Base-by-base conservation (phyloP, 305 asterid genomes). In the Caryopteris hybrid region DNA sequence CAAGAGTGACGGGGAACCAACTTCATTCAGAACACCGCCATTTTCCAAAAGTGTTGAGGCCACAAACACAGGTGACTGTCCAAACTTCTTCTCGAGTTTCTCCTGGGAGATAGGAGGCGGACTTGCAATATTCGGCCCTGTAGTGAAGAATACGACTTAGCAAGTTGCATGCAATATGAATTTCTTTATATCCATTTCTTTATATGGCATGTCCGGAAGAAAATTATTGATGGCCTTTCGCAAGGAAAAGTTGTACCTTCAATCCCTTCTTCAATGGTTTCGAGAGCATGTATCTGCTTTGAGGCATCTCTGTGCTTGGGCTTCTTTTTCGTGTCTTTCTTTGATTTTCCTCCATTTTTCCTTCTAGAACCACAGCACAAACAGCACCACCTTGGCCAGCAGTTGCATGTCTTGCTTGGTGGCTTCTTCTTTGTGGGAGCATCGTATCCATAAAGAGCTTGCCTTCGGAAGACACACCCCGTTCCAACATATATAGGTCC, bases 401-500 rank as follows among this genome's bases (percentile, higher is more conserved):
- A 91, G 73, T 91, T 88, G 69, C 97, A 91, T 2, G 95, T 79
- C 81, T 84, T 91, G 81, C 95, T 89, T 3, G 92, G 92, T 7
- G 52, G 64, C 79, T 83, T 91, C 77, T 84, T 83, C 78, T 82
- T 84, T 8, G 72, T 48, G 7, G 98, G 98, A 41, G 96, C 95
- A 73, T 85, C 93, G 41, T 20, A 77, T 70, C 96, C 97, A 59
- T 91, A 88, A 22, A 91, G 86, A 9, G 97, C 96, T 63, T 83
- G 92, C 81, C 96, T 83, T 72, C 95, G 79, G 50, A 90, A 90
- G 13, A 83, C 93, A 74, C 95, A 86, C 8, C 97, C 95, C 0
- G 97, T 88, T 57, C 96, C 97, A 13, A 91, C 97, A 64, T 88
- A 91, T 65, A 91, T 88, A 55, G 97, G 97, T 48, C 97, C 97